These are phyloP conservation scores for Boletellus ananiceps DNA, from an alignment of 768 basidiomycete genomes.

Conservation along the genomic window DNA sequence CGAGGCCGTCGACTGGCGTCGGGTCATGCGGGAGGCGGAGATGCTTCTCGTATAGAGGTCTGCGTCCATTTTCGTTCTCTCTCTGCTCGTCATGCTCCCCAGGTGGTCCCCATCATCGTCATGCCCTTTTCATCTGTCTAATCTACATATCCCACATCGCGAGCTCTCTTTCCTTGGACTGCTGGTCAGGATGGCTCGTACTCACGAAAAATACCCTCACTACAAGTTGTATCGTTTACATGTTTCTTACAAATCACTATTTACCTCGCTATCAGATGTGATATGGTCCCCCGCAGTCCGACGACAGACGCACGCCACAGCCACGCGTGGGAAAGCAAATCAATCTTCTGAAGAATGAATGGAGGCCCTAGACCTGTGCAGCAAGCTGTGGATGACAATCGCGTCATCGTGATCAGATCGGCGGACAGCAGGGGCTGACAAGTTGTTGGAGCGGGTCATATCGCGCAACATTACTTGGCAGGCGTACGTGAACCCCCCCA, in stretches of 20 bases:
- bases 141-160: constrained; percentile 9
- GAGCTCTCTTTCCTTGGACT: constrained; percentile 9
- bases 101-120: background rate
- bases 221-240: constrained; percentile 22
- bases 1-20: constrained; percentile 57
- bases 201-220: constrained; percentile 19
- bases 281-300: background rate
- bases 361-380: background rate
- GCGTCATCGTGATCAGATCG: constrained; percentile 8
- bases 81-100: constrained; percentile 1
- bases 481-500: constrained; percentile 11
- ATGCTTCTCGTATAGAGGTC: constrained; percentile 56
- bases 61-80: background rate
- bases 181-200: constrained; percentile 22
- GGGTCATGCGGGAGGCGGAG: constrained; percentile 43
- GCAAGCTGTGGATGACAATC: constrained; percentile 17
- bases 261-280: background rate
- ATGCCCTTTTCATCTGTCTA: too few relatives aligned
- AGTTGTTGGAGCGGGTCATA: background rate
- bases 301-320: constrained; percentile 6
- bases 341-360: constrained; percentile 1
- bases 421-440: background rate
- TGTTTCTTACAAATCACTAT: constrained; percentile 1
- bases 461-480: background rate
- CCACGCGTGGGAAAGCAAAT: constrained; percentile 18